phyloP scores from a whole-genome alignment of 2,329 filamentous ascomycete species.

The Epicoccum nigrum region DNA sequence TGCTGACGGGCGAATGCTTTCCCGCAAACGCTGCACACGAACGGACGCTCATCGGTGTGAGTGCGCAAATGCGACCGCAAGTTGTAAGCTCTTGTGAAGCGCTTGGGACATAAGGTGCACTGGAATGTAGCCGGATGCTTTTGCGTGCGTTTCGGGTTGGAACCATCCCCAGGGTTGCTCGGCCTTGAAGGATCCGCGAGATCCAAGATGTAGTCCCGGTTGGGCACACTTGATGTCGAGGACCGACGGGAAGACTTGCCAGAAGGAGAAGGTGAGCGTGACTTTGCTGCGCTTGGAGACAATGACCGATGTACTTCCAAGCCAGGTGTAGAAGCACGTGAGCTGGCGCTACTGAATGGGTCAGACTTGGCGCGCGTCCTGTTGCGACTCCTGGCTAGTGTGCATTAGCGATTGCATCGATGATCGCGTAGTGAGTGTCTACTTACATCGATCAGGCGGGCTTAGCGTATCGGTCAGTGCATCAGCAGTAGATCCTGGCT shows the following conservation, averaged over 20 bases:
- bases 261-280: constrained; percentile 57
- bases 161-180: constrained; percentile 50
- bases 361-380: constrained; percentile 67
- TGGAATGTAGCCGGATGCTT: constrained; percentile 98
- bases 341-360: constrained; percentile 58
- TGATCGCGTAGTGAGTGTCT: constrained; percentile 16
- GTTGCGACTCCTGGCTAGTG: constrained; percentile 58
- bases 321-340: constrained; percentile 53
- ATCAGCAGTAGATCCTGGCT: constrained; percentile 68
- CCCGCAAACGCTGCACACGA: constrained; percentile 94
- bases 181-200: constrained; percentile 88
- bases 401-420: constrained; percentile 25
- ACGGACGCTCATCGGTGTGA: constrained; percentile 95
- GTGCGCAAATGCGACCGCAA: constrained; percentile 92
- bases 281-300: constrained; percentile 52
- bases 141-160: constrained; percentile 78
- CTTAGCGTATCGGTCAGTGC: constrained; percentile 65
- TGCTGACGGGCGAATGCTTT: constrained; percentile 98
- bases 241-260: constrained; percentile 56
- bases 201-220: constrained; percentile 82
- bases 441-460: constrained; percentile 72
- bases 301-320: constrained; percentile 47
- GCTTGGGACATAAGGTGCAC: constrained; percentile 89
- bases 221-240: constrained; percentile 58
- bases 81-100: constrained; percentile 96